phyloP scores from a whole-genome alignment of 345 rosid species.

The Geranium rotundifolium region DNA sequence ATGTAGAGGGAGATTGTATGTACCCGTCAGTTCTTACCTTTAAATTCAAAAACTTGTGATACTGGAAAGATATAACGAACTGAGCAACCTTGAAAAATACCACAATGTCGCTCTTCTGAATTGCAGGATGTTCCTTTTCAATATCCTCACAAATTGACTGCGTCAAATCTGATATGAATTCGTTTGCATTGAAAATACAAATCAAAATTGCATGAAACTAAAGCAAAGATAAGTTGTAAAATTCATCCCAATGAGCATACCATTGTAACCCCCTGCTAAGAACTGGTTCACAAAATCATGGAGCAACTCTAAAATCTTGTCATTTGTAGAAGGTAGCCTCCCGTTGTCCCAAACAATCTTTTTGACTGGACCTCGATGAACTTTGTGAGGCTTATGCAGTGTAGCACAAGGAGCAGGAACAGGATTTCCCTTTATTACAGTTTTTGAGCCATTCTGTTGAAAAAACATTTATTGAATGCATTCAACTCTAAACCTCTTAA shows the following conservation, averaged over 20 bases:
- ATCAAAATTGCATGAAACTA: slow-evolving; percentile 12
- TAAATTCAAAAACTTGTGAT: slow-evolving; percentile 46
- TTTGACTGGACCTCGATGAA: slow-evolving; percentile 33
- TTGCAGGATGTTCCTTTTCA: slow-evolving; percentile 68
- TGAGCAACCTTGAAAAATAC: slow-evolving; percentile 74
- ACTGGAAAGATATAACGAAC: slow-evolving; percentile 66
- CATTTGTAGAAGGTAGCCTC: slow-evolving; percentile 35
- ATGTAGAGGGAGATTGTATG: no score
- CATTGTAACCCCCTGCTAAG: slow-evolving; percentile 78
- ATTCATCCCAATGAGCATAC: slow-evolving; percentile 21
- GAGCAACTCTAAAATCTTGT: slow-evolving; percentile 44
- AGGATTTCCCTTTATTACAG: slow-evolving; percentile 59
- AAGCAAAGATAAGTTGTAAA: not conserved
- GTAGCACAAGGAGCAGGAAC: slow-evolving; percentile 27
- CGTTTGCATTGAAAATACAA: slow-evolving; percentile 5
- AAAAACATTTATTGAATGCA: slow-evolving; percentile 6
- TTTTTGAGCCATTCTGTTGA: slow-evolving; percentile 76
- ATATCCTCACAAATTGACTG: slow-evolving; percentile 73
- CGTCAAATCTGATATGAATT: slow-evolving; percentile 53
- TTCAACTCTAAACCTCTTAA: slow-evolving; percentile 3
- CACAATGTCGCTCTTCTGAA: slow-evolving; percentile 66
- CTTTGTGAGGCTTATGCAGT: slow-evolving; percentile 31
- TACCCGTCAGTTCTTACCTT: slow-evolving; percentile 36
- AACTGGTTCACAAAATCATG: slow-evolving; percentile 75
- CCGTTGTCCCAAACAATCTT: slow-evolving; percentile 58